Percentiles rank a stretch among this genome's conserved stretches.
Evolutionary conservation across 129 eudicot species (phyloP).

Genomic region (Chrysanthemum seticuspe): DNA sequence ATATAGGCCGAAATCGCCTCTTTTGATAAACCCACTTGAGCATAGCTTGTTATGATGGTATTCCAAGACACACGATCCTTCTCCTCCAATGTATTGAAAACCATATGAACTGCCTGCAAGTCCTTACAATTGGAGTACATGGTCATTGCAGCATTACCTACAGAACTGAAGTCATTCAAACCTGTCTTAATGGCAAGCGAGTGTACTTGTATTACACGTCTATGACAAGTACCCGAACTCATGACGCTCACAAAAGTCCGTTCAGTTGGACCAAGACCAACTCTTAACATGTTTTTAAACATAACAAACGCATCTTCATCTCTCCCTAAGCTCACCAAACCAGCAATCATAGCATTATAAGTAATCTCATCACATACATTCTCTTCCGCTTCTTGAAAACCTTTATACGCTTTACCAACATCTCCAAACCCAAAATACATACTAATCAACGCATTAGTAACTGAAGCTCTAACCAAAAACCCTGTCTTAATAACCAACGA

Average conservation of each 20-base stretch:
- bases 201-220: constrained; percentile 53
- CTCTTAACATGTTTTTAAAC: constrained; percentile 57
- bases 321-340: constrained; percentile 61
- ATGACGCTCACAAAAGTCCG: constrained; percentile 71
- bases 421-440: constrained; percentile 65
- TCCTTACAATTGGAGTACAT: constrained; percentile 62
- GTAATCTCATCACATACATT: constrained; percentile 54
- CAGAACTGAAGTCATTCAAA: constrained; percentile 46
- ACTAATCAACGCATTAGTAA: constrained; percentile 63
- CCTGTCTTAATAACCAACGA: constrained; percentile 67
- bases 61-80: constrained; percentile 83
- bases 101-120: constrained; percentile 32
- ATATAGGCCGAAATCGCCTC: constrained; percentile 45
- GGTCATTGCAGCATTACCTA: constrained; percentile 65
- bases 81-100: constrained; percentile 46
- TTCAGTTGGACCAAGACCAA: constrained; percentile 52
- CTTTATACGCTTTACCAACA: constrained; percentile 44
- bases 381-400: constrained; percentile 50
- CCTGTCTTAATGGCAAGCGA: constrained; percentile 59
- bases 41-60: constrained; percentile 60
- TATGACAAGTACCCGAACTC: constrained; percentile 45
- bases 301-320: constrained; percentile 46
- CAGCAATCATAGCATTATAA: constrained; percentile 75
- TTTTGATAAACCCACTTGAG: constrained; percentile 37
- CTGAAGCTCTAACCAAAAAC: constrained; percentile 53